Evolutionary conservation across 2,329 filamentous ascomycete species (phyloP).

Genomic region (Alternaria panax): DNA sequence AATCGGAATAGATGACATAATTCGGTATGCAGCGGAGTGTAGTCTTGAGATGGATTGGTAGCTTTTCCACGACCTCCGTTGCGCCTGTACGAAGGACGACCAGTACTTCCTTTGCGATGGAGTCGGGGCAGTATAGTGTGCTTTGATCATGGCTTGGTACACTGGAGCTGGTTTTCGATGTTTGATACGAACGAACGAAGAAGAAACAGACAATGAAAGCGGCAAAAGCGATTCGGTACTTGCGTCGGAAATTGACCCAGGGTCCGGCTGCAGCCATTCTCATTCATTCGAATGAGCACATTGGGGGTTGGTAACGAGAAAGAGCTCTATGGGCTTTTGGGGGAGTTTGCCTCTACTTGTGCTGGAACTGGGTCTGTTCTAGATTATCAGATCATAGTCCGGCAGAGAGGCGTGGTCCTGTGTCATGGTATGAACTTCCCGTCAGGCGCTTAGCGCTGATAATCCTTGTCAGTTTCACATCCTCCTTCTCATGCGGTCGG

Average conservation of each 20-base stretch:
- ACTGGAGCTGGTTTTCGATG: neutral
- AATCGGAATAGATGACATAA: slow-evolving; percentile 46
- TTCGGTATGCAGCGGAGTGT: slow-evolving; percentile 45
- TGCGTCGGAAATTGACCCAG: slow-evolving; percentile 5
- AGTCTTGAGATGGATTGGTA: slow-evolving; percentile 53
- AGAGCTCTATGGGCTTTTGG: neutral
- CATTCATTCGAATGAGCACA: neutral
- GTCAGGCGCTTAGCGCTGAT: too few species aligned
- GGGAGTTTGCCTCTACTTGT: neutral
- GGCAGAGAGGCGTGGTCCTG: too few species aligned
- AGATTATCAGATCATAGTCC: too few species aligned
- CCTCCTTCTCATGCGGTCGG: too few species aligned
- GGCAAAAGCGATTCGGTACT: neutral
- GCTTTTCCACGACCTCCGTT: slow-evolving; percentile 61
- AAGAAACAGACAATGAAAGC: slow-evolving; percentile 5
- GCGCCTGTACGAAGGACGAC: slow-evolving; percentile 64
- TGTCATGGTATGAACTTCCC: too few species aligned
- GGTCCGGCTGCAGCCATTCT: slow-evolving; percentile 1
- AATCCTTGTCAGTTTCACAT: too few species aligned
- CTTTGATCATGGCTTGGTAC: neutral
- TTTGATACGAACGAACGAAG: slow-evolving; percentile 6
- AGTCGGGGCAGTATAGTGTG: neutral
- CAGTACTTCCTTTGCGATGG: slow-evolving; percentile 52
- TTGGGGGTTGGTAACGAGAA: neutral
- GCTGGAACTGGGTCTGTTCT: too few species aligned